Conservation (phyloP, 257 asterid species). For the Ilex asprella region DNA sequence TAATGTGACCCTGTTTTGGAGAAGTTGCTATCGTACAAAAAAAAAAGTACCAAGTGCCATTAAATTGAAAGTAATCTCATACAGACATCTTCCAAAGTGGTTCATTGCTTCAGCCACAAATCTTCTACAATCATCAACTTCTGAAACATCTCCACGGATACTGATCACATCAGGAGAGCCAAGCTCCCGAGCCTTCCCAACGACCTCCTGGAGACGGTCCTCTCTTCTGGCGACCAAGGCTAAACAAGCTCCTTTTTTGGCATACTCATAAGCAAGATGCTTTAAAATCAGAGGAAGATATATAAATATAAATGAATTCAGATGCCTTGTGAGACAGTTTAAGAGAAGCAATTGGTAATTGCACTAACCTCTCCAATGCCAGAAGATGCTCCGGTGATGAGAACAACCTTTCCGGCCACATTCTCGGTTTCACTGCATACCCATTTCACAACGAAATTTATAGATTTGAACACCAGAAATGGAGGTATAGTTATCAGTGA, state of each 20-base stretch:
- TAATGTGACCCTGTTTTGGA: too few species aligned
- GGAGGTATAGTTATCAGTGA: too few species aligned
- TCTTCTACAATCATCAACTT: constrained; percentile 44
- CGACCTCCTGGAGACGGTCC: constrained; percentile 47
- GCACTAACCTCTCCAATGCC: too few species aligned
- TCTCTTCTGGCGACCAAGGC: constrained; percentile 72
- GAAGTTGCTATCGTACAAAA: too few species aligned
- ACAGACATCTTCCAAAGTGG: constrained; percentile 55
- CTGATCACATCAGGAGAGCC: constrained; percentile 65
- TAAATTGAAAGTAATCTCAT: background rate
- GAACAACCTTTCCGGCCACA: background rate
- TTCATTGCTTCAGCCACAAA: constrained; percentile 48
- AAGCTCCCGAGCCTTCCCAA: constrained; percentile 36
- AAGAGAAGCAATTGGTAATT: background rate
- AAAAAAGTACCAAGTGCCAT: too few species aligned
- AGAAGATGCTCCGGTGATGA: too few species aligned
- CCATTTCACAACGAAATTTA: background rate
- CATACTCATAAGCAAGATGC: constrained; percentile 85
- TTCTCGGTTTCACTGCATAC: background rate
- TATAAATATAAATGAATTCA: background rate
- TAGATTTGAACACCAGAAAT: too few species aligned
- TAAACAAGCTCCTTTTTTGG: constrained; percentile 60
- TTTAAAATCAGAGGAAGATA: constrained; percentile 8
- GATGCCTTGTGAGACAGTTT: too few species aligned
- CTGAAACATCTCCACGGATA: constrained; percentile 47